Evolutionary conservation across 768 basidiomycete genomes (phyloP).

Genomic region (Infundibulicybe gibba): DNA sequence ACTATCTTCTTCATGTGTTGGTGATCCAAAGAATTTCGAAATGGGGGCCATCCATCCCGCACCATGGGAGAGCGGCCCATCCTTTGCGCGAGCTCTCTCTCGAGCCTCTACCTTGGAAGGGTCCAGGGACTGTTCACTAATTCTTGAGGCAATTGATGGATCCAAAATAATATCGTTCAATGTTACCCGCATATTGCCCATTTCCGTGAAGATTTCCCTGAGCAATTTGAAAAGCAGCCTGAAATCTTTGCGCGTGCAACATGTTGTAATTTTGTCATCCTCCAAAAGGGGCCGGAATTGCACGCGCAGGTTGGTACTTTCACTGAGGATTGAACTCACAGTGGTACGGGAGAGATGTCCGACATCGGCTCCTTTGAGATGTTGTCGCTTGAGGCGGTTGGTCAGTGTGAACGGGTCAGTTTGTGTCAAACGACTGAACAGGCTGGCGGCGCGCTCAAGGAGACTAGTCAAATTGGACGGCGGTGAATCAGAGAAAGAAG

Average conservation of each 20-base stretch:
- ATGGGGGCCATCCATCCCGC: conserved; percentile 83
- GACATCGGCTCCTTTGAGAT: conserved; percentile 82
- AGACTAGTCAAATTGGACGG: conserved; percentile 55
- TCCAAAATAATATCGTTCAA: conserved; percentile 92
- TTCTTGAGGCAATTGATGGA: conserved; percentile 65
- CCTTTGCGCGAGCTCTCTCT: conserved; percentile 29
- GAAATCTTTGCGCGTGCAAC: conserved; percentile 77
- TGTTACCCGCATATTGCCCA: conserved; percentile 75
- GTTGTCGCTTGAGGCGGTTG: conserved; percentile 86
- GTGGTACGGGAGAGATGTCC: conserved; percentile 84
- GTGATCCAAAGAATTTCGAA: conserved; percentile 64
- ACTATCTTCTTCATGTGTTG: conserved; percentile 12
- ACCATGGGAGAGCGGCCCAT: conserved; percentile 21
- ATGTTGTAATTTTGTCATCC: conserved; percentile 61
- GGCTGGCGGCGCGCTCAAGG: conserved; percentile 57
- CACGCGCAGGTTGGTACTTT: conserved; percentile 62
- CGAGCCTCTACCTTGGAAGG: conserved; percentile 46
- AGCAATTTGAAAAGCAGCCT: conserved; percentile 79
- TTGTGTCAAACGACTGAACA: conserved; percentile 56
- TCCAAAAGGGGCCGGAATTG: conserved; percentile 76
- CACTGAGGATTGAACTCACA: conserved; percentile 67
- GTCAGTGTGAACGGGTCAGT: conserved; percentile 88
- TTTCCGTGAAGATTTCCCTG: conserved; percentile 79
- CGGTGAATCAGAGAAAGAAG: conserved; percentile 55
- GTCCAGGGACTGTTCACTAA: conserved; percentile 71